Evolutionary conservation across 768 basidiomycete genomes (phyloP).

Genomic region (Solioccasus polychromus): DNA sequence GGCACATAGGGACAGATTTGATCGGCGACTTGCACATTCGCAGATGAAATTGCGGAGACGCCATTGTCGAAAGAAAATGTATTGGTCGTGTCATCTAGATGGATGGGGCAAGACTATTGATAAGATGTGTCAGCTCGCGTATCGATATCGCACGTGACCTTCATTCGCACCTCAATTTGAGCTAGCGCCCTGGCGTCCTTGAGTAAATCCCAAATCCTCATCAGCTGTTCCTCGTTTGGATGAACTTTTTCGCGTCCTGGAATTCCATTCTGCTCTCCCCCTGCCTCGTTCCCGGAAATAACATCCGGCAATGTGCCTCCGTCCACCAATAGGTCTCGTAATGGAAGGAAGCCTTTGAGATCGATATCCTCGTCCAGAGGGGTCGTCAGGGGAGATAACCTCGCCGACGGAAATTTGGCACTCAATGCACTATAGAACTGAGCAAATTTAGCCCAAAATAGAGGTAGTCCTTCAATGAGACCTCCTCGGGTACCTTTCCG

Average conservation of each 20-base stretch:
- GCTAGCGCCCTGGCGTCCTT: slow-evolving; percentile 64
- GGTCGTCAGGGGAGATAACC: slow-evolving; percentile 53
- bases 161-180: slow-evolving; percentile 50
- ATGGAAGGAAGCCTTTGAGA: slow-evolving; percentile 81
- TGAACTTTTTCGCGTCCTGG: slow-evolving; percentile 51
- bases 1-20: slow-evolving; percentile 12
- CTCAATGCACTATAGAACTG: slow-evolving; percentile 62
- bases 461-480: slow-evolving; percentile 35
- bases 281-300: slow-evolving; percentile 21
- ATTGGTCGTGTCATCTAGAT: slow-evolving; percentile 19
- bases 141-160: slow-evolving; percentile 4
- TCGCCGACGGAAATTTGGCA: slow-evolving; percentile 63
- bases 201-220: slow-evolving; percentile 87
- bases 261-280: slow-evolving; percentile 23
- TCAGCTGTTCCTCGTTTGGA: slow-evolving; percentile 94
- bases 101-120: slow-evolving; percentile 26
- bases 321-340: slow-evolving; percentile 57
- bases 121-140: slow-evolving; percentile 13
- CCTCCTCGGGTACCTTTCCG: slow-evolving; percentile 17
- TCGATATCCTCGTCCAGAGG: slow-evolving; percentile 91
- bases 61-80: slow-evolving; percentile 18
- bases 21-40: slow-evolving; percentile 11
- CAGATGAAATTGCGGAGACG: slow-evolving; percentile 6
- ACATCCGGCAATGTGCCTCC: slow-evolving; percentile 4
- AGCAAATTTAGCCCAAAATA: slow-evolving; percentile 74